Base-by-base conservation (phyloP, 1,284 basidiomycete species). In the Mycosarcoma maydis region DNA sequence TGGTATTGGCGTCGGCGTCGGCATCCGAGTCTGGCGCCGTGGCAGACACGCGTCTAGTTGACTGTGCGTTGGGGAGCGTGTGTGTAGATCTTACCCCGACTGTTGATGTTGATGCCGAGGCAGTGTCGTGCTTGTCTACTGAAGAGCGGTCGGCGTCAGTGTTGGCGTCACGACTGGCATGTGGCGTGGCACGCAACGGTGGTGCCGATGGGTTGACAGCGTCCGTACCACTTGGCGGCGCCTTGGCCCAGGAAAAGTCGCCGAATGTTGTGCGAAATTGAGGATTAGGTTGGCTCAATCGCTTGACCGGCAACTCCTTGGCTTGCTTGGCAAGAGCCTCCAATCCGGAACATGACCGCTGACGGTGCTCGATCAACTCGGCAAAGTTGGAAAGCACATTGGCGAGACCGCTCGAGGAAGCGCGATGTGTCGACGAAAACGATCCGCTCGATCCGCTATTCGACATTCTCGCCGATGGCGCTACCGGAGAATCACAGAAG, bases 331-430 rank as follows among this genome's bases (percentile, higher is more conserved):
- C 66, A 14, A 70, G 56, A 13, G 66, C 66, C 37, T 70, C 66
- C 19, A 70, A 40, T 1, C 60, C 59, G 5, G 66, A 70, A 30
- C 66, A 70, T 23, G 66, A 70, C 10, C 60, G 58, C 34, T 70
- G 66, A 29, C 66, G 66, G n/a, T 64, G 51, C 40, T 70, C 60
- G 36, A 70, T 64, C 32, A 70, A 41, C 36, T 70, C 66, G n/a
- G 66, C 66, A 42, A 64, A 64, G 40, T 64, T 59, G 24, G 59
- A 70, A 6, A 70, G 37, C 19, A 70, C 66, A 27, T 38, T 59
- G 34, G 52, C 66, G 2, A 70, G 49, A 20, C 66, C 42, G 24
- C 43, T 46, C 41, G 65, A 58, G 10, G 66, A 58, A 17, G 42
- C 51, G 13, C 59, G 46, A 33, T 64, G 57, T n/a, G 64, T 44